phyloP scores from a whole-genome alignment of 306 rosid species.

The Benincasa hispida region DNA sequence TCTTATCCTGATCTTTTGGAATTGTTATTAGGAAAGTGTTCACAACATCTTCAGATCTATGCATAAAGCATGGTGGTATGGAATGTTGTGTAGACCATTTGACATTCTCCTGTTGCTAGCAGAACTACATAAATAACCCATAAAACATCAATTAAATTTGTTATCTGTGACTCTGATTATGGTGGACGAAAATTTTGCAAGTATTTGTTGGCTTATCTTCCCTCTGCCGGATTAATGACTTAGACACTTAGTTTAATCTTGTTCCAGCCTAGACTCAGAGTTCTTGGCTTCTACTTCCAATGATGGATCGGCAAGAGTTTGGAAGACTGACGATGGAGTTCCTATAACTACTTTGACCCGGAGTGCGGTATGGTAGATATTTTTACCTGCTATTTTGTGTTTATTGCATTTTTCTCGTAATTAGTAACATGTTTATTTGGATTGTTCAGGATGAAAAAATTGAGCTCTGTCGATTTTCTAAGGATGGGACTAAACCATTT shows the following conservation, averaged over 20 bases:
- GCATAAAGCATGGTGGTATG: neutral
- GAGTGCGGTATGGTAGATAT: constrained; percentile 33
- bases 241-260: constrained; percentile 14
- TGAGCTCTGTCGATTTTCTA: constrained; percentile 86
- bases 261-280: constrained; percentile 72
- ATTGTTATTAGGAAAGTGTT: neutral
- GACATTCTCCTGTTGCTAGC: neutral
- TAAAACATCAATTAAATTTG: neutral
- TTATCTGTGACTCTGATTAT: neutral
- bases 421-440: neutral
- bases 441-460: constrained; percentile 67
- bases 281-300: constrained; percentile 81
- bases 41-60: neutral
- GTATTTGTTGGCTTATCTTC: neutral
- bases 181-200: constrained; percentile 9
- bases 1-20: neutral
- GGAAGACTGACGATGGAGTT: constrained; percentile 83
- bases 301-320: constrained; percentile 82
- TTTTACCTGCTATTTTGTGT: neutral
- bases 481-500: constrained; percentile 94
- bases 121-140: neutral
- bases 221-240: constrained; percentile 12
- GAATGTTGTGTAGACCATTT: neutral
- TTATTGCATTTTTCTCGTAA: constrained; percentile 7
- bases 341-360: constrained; percentile 70